phyloP scores from a whole-genome alignment of 2,329 filamentous ascomycete genomes.

The Cytospora schulzeri region DNA sequence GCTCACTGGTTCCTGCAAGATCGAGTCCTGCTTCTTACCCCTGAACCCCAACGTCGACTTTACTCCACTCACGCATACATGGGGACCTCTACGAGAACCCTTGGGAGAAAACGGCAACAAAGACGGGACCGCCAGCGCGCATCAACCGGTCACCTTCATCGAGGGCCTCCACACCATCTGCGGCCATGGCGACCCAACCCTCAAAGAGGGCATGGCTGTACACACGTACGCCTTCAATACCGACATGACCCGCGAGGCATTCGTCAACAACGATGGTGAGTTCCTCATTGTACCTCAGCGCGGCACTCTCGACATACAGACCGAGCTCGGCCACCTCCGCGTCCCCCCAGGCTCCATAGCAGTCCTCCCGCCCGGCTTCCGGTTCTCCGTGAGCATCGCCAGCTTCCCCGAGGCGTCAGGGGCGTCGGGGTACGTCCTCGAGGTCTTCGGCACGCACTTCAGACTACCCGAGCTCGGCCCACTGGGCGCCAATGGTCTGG shows the following conservation, averaged over 20 bases:
- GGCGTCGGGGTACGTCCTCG: constrained; percentile 51
- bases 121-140: neutral
- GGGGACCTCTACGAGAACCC: constrained; percentile 26
- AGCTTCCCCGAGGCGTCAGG: constrained; percentile 51
- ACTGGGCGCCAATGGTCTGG: constrained; percentile 64
- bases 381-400: constrained; percentile 59
- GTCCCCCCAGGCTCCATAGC: constrained; percentile 67
- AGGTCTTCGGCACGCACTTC: constrained; percentile 66
- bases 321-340: constrained; percentile 59
- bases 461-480: constrained; percentile 66
- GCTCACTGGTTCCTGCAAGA: constrained; percentile 23
- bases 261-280: constrained; percentile 63
- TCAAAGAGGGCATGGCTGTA: constrained; percentile 50
- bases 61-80: constrained; percentile 30
- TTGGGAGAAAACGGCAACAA: neutral
- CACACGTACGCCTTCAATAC: constrained; percentile 52
- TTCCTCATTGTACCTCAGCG: constrained; percentile 65
- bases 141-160: constrained; percentile 37
- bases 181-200: constrained; percentile 53
- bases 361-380: constrained; percentile 64
- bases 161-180: constrained; percentile 52
- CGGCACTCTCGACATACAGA: constrained; percentile 65
- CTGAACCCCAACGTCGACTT: constrained; percentile 30
- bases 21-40: constrained; percentile 31
- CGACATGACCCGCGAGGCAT: constrained; percentile 48